A percentile compares a stretch with the other conserved stretches of the same genome.
Evolutionary conservation across 306 rosid species (phyloP).

Genomic region (Vigna hirtella): DNA sequence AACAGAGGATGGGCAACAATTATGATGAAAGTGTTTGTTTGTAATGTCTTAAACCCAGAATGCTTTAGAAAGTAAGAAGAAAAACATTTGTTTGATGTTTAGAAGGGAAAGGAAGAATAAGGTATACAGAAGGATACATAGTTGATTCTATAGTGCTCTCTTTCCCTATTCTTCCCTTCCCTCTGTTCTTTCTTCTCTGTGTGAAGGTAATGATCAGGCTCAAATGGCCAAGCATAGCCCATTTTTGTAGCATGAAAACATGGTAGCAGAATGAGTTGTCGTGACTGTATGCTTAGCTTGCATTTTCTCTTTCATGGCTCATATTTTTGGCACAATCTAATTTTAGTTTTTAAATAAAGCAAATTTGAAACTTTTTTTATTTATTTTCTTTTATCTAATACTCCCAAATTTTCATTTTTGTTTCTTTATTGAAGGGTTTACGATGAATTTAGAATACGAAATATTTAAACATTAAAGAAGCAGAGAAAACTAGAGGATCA

Average conservation of each 20-base stretch:
- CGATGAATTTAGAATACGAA: background rate
- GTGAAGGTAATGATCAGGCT: slow-evolving; percentile 36
- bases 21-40: slow-evolving; percentile 4
- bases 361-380: background rate
- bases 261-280: slow-evolving; percentile 51
- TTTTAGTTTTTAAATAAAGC: background rate
- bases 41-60: slow-evolving; percentile 16
- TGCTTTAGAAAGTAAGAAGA: slow-evolving; percentile 14
- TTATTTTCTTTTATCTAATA: background rate
- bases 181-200: slow-evolving; percentile 38
- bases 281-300: slow-evolving; percentile 21
- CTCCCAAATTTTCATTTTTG: background rate
- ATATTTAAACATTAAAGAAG: background rate
- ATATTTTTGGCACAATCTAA: background rate
- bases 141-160: slow-evolving; percentile 33
- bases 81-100: background rate
- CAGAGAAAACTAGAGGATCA: background rate
- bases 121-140: slow-evolving; percentile 38
- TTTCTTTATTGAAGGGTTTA: background rate
- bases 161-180: slow-evolving; percentile 12
- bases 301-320: slow-evolving; percentile 7
- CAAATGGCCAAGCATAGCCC: slow-evolving; percentile 52
- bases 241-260: slow-evolving; percentile 55
- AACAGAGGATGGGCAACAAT: slow-evolving; percentile 8
- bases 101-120: slow-evolving; percentile 30